A percentile compares a stretch with the other conserved stretches of the same genome.
These are phyloP conservation scores for Leccinum olivaceopallidum DNA, from an alignment of 768 basidiomycete species.

Conservation along the genomic window DNA sequence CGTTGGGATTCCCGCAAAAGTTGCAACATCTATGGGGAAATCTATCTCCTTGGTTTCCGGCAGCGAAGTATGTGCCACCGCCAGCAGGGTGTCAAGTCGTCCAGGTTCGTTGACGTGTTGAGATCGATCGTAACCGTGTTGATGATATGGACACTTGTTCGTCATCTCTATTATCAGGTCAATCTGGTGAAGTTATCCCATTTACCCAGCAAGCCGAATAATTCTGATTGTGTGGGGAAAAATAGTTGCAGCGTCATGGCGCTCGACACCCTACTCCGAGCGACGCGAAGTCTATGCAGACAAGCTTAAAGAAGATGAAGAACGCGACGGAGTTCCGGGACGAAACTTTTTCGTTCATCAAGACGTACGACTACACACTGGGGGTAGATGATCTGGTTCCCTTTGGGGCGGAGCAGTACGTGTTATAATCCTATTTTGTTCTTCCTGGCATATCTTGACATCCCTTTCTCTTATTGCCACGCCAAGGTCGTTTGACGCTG, in stretches of 20 bases:
- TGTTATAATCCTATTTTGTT: slow-evolving; percentile 42
- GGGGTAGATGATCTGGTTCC: slow-evolving; percentile 58
- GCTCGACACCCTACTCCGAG: background rate
- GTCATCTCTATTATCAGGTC: background rate
- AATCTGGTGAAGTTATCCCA: background rate
- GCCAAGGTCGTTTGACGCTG: slow-evolving; percentile 49
- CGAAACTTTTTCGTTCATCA: slow-evolving; percentile 50
- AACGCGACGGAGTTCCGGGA: slow-evolving; percentile 44
- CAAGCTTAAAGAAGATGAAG: slow-evolving; percentile 55
- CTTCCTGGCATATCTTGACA: slow-evolving; percentile 39
- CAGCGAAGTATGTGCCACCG: background rate
- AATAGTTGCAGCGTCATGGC: background rate
- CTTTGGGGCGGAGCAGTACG: slow-evolving; percentile 67
- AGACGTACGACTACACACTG: slow-evolving; percentile 55
- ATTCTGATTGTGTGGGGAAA: background rate
- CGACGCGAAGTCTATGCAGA: slow-evolving; percentile 39
- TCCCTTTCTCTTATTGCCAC: background rate
- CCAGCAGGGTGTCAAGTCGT: background rate
- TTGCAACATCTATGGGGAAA: background rate
- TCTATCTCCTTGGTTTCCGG: background rate
- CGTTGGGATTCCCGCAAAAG: background rate
- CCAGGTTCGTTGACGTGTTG: background rate
- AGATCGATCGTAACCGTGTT: background rate
- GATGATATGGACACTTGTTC: too few species aligned
- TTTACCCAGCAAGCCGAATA: background rate